Evolutionary conservation across 202 grass and related monocot species (phyloP), one percentile per base, ranked within the genome.

Genomic region (Setaria viridis): DNA sequence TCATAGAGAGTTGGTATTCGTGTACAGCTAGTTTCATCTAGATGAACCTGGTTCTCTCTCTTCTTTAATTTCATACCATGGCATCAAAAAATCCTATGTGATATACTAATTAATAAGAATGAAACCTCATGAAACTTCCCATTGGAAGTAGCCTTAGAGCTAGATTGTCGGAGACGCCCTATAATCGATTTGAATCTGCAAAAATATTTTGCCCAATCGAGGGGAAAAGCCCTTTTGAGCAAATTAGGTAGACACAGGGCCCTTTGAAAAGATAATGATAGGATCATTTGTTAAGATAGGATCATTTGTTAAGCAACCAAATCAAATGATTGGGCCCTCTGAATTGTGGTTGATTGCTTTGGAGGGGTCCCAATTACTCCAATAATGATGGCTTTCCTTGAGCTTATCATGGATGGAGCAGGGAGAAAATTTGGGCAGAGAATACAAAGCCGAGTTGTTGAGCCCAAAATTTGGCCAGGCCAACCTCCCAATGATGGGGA

Each of bases 401-500:
- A 80, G 37, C 76, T 76, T 80, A 65, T 81, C 74, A 84, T 80
- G 76, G 69, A 80, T 45, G 32, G 62, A 45, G 49, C 47, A 59
- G 30, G 39, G 29, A 4, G 20, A 16, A 62, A 63, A 29, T 41
- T 83, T 72, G 32, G 57, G 37, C 53, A 56, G 19, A 56, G 19
- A 41, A 78, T 78, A 54, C 41, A 3, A 56, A 35, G 41, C 35
- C 51, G 30, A 64, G 49, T 63, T 80, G 75, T 84, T 79, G 46
- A 33, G 45, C 34, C 34, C 63, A 72, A 41, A 50, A 49, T 12
- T 67, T 75, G 8, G 72, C 72, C 51, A 75, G 20, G 70, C 80
- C 85, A 91, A 84, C 89, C 85, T 84, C 76, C 76, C 81, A 66
- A 77, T 87, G 85, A 76, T 87, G 85, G 45, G 53, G 19, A 63